phyloP scores from a whole-genome alignment of 768 basidiomycete genomes.

The Phylloporus rhodoxanthus region DNA sequence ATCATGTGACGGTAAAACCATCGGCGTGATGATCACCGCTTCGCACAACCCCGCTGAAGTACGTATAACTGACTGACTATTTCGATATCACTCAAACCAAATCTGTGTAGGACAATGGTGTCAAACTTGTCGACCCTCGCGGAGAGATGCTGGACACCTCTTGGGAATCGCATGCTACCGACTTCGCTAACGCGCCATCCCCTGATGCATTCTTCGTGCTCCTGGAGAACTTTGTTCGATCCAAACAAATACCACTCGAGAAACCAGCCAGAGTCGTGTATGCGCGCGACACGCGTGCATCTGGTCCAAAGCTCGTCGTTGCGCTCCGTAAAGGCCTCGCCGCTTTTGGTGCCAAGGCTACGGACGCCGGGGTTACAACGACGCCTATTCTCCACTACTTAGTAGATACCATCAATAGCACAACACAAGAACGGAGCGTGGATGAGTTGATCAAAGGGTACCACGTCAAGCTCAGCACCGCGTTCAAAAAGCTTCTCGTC shows the following conservation, averaged over 20 bases:
- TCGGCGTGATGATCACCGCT: slow-evolving; percentile 98
- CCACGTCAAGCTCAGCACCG: slow-evolving; percentile 68
- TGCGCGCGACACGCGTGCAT: slow-evolving; percentile 89
- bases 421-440: slow-evolving; percentile 73
- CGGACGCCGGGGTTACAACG: slow-evolving; percentile 80
- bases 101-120: slow-evolving; percentile 82
- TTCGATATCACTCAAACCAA: slow-evolving; percentile 1
- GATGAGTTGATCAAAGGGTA: slow-evolving; percentile 80
- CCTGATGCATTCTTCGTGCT: slow-evolving; percentile 66
- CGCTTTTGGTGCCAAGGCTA: slow-evolving; percentile 60
- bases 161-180: slow-evolving; percentile 89
- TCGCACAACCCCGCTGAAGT: slow-evolving; percentile 99
- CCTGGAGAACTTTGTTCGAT: slow-evolving; percentile 56
- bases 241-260: slow-evolving; percentile 67
- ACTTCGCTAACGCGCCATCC: slow-evolving; percentile 75
- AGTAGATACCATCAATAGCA: slow-evolving; percentile 83
- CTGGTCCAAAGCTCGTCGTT: slow-evolving; percentile 67
- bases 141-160: slow-evolving; percentile 95
- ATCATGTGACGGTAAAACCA: slow-evolving; percentile 81
- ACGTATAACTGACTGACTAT: slow-evolving; percentile 19
- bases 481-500: slow-evolving; percentile 86
- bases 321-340: slow-evolving; percentile 80
- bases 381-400: slow-evolving; percentile 96
- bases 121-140: slow-evolving; percentile 93
- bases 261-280: slow-evolving; percentile 82